phyloP scores from a whole-genome alignment of 345 rosid species.

The Pistacia vera region DNA sequence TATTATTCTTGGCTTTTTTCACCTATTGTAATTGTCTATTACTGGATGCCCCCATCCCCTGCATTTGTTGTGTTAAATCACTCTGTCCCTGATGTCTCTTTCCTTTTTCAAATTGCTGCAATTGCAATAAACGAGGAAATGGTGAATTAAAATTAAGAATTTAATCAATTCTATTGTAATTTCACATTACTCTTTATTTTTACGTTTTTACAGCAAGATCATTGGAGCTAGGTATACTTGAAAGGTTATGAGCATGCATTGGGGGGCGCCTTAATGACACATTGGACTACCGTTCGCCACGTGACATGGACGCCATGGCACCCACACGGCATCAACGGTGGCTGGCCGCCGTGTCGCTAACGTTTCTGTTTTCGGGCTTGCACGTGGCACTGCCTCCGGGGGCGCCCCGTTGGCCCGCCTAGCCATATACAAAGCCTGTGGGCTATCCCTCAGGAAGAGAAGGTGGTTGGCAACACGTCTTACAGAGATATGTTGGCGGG shows the following conservation, averaged over 20 bases:
- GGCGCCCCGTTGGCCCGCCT: conserved; percentile 82
- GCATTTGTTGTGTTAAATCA: no score
- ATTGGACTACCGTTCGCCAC: conserved; percentile 62
- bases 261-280: conserved; percentile 53
- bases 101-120: no score
- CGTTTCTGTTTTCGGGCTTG: conserved; percentile 60
- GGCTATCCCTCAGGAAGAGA: conserved; percentile 56
- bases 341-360: conserved; percentile 51
- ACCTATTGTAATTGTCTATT: no score
- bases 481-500: conserved; percentile 81
- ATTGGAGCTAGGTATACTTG: conserved; percentile 80
- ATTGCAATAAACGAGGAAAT: no score
- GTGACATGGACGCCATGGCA: conserved; percentile 83
- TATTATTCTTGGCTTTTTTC: no score
- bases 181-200: background rate
- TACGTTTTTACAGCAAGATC: conserved; percentile 52
- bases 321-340: conserved; percentile 80
- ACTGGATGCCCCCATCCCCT: no score
- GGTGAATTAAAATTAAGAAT: no score
- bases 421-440: conserved; percentile 84
- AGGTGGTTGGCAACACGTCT: conserved; percentile 50
- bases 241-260: conserved; percentile 45
- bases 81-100: no score
- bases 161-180: no score
- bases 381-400: conserved; percentile 65